Base-by-base conservation (phyloP, 495 filamentous ascomycete genomes). In the Penicillium turbatum region DNA sequence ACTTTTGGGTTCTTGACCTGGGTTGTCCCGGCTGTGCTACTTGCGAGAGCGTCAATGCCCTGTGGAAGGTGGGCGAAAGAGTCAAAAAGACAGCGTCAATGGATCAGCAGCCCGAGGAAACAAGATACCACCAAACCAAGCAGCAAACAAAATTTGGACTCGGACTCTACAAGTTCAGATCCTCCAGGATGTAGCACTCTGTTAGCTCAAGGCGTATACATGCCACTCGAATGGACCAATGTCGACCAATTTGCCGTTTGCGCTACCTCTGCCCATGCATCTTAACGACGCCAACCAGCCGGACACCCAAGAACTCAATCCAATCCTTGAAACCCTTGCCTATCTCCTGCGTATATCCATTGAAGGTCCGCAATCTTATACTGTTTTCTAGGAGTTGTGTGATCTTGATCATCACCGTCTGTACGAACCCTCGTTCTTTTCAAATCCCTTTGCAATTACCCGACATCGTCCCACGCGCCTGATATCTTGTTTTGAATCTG, bases 351-450 rank as follows among this genome's bases (percentile, higher is more conserved):
- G 41, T 44, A 44, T 17, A 29, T 8, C 36, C 27, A 15, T 43
- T 41, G 32, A 19, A 47, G 12, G 16, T 27, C 21, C 40, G 11
- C 29, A 56, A 56, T 67, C 71, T 74, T 64, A 74, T 70, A 60
- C 48, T 51, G 60, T 24, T 55, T 54, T 65, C 29, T 72, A 82
- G 84, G 84, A 87, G 83, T 65, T 66, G 77, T 51, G 79, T 89
- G 60, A 86, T 89, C 54, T 68, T 89, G 27, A 78, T 81, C 54
- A 81, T 91, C 57, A 91, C 86, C 46, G 70, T 81, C 54, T 77
- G 66, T 81, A 75, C 51, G 76, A 60, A 64, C 1, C 59, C 62
- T 19, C 56, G 12, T 30, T 11, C 42, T 41, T 41, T 42, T 15
- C 45, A 51, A 44, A 49, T 30, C 51, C 47, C 39, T 17, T 44